A percentile compares a stretch with the other conserved stretches of the same genome.
These are phyloP conservation scores for Paulownia fortunei DNA, from an alignment of 257 asterid species.

Conservation along the genomic window DNA sequence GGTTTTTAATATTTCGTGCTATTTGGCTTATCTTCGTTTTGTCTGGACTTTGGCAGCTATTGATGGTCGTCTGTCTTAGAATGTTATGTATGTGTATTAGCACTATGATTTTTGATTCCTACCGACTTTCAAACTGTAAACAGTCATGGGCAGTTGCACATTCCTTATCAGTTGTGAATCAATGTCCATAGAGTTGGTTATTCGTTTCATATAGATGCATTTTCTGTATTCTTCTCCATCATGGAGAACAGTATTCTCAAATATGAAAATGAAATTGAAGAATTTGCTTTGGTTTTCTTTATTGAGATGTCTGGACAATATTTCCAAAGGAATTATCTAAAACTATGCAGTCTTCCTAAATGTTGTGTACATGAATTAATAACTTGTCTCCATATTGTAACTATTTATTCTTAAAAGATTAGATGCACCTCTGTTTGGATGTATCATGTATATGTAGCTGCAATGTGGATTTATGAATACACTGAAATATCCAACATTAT, in stretches of 20 bases:
- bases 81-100: not conserved
- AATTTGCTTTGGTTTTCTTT: too few species aligned
- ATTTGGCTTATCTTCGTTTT: not conserved
- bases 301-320: not conserved
- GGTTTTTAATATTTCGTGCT: not conserved
- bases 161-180: too few species aligned
- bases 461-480: not conserved
- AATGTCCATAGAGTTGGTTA: too few species aligned
- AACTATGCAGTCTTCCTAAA: not conserved
- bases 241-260: too few species aligned
- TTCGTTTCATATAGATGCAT: too few species aligned
- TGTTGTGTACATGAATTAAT: not conserved
- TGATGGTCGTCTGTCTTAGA: not conserved
- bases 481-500: not conserved
- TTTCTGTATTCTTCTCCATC: too few species aligned
- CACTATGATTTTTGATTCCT: not conserved
- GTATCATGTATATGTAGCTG: too few species aligned
- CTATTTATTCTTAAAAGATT: not conserved
- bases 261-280: not conserved
- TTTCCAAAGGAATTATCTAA: not conserved
- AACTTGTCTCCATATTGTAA: not conserved
- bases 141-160: too few species aligned
- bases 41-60: not conserved
- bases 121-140: too few species aligned
- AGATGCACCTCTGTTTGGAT: not conserved